Percentiles rank a stretch among this genome's conserved stretches.
These are phyloP conservation scores for Euphorbia tirucalli DNA, from an alignment of 345 rosid genomes.

Conservation along the genomic window DNA sequence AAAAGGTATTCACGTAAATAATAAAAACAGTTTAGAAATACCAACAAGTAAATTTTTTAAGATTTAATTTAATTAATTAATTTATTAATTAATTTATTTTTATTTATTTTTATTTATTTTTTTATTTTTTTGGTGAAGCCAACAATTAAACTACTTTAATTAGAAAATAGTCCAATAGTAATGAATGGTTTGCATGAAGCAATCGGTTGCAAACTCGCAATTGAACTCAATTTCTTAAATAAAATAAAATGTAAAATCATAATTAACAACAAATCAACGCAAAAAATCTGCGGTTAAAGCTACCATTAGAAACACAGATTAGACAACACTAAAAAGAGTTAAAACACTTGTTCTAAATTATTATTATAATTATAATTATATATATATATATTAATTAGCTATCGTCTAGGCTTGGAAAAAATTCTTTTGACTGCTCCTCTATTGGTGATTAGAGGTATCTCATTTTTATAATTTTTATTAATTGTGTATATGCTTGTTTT, in stretches of 20 bases:
- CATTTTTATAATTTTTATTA: not conserved
- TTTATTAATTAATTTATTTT: too few relatives aligned
- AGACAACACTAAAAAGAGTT: slow-evolving; percentile 42
- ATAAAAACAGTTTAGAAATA: too few relatives aligned
- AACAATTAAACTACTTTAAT: too few relatives aligned
- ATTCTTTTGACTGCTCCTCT: slow-evolving; percentile 35
- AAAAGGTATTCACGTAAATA: too few relatives aligned
- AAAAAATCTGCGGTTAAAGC: too few relatives aligned
- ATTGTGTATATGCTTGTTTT: not conserved
- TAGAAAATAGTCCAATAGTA: too few relatives aligned
- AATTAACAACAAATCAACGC: not conserved
- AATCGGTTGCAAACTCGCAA: not conserved
- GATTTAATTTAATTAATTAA: too few relatives aligned
- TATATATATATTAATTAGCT: not conserved
- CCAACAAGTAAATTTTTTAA: too few relatives aligned
- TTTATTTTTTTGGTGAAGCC: too few relatives aligned
- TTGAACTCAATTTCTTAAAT: not conserved
- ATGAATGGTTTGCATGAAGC: too few relatives aligned
- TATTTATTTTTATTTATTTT: too few relatives aligned
- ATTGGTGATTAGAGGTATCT: slow-evolving; percentile 21
- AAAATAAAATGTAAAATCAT: too few relatives aligned
- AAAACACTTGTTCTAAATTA: not conserved
- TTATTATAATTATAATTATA: not conserved
- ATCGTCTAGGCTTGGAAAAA: slow-evolving; percentile 29
- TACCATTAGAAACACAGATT: slow-evolving; percentile 34